A percentile compares a stretch with the other conserved stretches of the same genome.
phyloP scores from a whole-genome alignment of 306 rosid species.

The Vicia villosa region DNA sequence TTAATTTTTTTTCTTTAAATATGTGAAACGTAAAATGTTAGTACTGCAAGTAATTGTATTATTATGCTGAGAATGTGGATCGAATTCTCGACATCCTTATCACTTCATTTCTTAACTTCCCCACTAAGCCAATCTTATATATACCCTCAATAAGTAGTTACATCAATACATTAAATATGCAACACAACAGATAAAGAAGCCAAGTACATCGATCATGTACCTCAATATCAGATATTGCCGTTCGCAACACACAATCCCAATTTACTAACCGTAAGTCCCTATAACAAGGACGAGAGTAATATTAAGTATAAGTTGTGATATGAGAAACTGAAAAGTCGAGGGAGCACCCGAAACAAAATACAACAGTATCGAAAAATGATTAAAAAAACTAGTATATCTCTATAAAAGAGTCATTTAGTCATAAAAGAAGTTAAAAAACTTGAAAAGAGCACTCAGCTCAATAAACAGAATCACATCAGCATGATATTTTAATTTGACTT shows the following conservation, averaged over 20 bases:
- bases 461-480: constrained; percentile 11
- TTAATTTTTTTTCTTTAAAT: neutral
- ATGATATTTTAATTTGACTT: neutral
- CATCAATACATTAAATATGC: constrained; percentile 20
- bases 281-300: constrained; percentile 27
- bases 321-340: constrained; percentile 13
- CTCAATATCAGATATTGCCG: constrained; percentile 96
- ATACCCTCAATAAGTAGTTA: constrained; percentile 18
- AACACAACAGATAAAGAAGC: constrained; percentile 17
- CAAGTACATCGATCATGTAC: constrained; percentile 35
- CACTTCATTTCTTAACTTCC: too few species aligned
- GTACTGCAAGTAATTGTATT: too few species aligned
- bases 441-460: constrained; percentile 11
- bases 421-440: neutral
- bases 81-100: too few species aligned
- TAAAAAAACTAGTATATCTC: neutral
- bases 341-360: constrained; percentile 15
- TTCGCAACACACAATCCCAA: constrained; percentile 89
- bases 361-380: neutral
- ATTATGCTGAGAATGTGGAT: too few species aligned
- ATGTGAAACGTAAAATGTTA: too few species aligned
- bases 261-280: constrained; percentile 92
- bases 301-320: neutral
- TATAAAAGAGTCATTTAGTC: neutral
- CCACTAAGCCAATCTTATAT: too few species aligned